Base-by-base conservation (phyloP, 1,139 yeast genomes). In the Kodamaea derodonti region DNA sequence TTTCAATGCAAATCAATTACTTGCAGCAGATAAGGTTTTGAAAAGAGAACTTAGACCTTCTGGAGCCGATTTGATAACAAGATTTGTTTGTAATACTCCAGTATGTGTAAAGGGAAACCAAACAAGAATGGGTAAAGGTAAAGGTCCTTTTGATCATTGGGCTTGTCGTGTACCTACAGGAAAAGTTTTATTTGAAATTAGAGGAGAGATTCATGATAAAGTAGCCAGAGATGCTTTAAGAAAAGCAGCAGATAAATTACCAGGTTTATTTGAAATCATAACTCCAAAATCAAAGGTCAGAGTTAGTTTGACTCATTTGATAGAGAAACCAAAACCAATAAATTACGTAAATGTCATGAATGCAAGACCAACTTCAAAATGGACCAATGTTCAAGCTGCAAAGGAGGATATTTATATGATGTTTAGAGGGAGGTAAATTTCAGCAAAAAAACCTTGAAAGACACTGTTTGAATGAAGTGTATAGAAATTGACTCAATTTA, bases 71-170 rank as follows among this genome's bases (percentile, higher is more conserved):
- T 68, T 87, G 35, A 80, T 84, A 69, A 81, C 94, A 45, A 76
- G 98, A 52, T 71, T 90, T 43, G 79, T 82, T 32, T 84, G 96
- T 32, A 83, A 85, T 58, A 75, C 87, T 39, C 94, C 97, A 0
- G 95, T 92, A 14, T 90, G 97, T 63, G 79, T 86, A 39, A 92
- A 92, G 66, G 99, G 99, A 68, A 92, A 94, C 60, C 97, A 92
- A 59, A 87, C 97, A 14, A 92, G 99, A 80, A 92, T 92, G 99
- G 99, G 99, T 70, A 92, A 94, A 63, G 99, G 99, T 69, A 92
- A 92, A 63, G 99, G 99, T 62, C 82, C 94, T 0, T 90, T 92
- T 56, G 95, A 88, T 51, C 95, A 87, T 67, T 94, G 97, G 97
- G 95, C 95, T 45, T 85, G 82, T 29, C 78, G 99, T 52, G 92